Evolutionary conservation across 2,329 filamentous ascomycete genomes (phyloP), one percentile per base, ranked within the genome.

Genomic region (Scortechinia acanthostroma): DNA sequence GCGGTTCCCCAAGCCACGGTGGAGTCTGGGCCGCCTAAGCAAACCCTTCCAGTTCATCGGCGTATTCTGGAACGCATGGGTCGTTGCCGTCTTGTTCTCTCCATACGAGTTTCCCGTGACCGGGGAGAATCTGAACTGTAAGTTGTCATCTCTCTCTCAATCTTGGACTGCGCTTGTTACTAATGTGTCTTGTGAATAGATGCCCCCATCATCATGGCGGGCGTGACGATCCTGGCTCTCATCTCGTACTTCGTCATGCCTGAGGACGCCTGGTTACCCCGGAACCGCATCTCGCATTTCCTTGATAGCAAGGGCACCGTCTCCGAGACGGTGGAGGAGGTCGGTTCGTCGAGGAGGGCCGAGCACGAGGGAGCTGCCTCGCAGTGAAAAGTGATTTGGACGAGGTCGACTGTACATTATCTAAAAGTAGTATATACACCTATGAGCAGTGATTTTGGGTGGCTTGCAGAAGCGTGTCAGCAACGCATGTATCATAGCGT

Each of bases 141-240:
- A 49, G 62, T 52, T 44, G 13, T 6, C 35, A 30, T 43, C n/a
- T n/a, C n/a, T n/a, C n/a, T n/a, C n/a, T n/a, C n/a, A n/a, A n/a
- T n/a, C 42, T 20, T 42, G 42, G 15, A 42, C 16, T 37, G n/a
- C 44, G 43, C 33, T 42, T 20, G 28, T 25, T 22, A 23, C 6
- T 35, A 19, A 42, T 42, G 44, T 43, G n/a, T 21, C 23, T 43
- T 16, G 22, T 33, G 13, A 13, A 19, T 44, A 69, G 65, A 69
- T 49, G 71, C 71, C 0, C 71, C 71, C 0, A 68, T 74, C 13
- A 74, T 74, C 47, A 73, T 75, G 69, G 66, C 53, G 2, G 62
- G 58, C 2, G 68, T 73, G 3, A 75, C 70, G 0, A 64, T 74
- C 23, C 59, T 74, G 30, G 71, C 70, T 0, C 44, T 73, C 15